Base-by-base conservation (phyloP, 768 basidiomycete genomes). In the Galerina sulciceps region DNA sequence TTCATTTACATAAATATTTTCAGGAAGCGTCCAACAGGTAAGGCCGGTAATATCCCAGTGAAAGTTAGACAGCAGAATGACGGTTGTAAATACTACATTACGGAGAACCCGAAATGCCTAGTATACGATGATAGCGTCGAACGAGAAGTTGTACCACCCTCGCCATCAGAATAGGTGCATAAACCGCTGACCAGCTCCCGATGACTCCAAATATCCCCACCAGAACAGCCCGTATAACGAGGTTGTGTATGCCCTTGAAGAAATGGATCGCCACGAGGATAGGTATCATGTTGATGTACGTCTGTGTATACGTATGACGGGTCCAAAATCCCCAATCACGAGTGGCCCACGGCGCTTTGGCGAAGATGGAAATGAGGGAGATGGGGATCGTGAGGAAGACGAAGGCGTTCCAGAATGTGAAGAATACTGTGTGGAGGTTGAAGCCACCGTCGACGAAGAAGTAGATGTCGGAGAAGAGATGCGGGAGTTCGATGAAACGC, bases 261-360 rank as follows among this genome's bases (percentile, higher is more conserved):
- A 1, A 10, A 31, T 31, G 34, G 15, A 47, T 31, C 2, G 46
- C 46, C 6, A 47, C 11, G 34, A 47, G 46, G 17, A 59, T 41
- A 10, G 52, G 45, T 34, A 59, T 35, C 52, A 54, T 59, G 38
- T 59, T 44, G 38, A 59, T 54, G 45, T 50, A 57, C 5, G 57
- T 58, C 34, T 47, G 55, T 13, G 37, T 17, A 47, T 56, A 56
- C 5, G 55, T 56, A 47, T 56, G 55, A 8, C 42, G n/a, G 3
- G 45, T 48, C 55, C 23, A 47, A 36, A 48, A 36, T 4, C 58
- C 58, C 23, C 17, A 53, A 20, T 54, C 37, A 17, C 47, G 52
- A 10, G 41, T 20, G 8, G 42, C 23, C 13, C 38, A 44, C 9
- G 51, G 20, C 6, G 52, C 35, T 44, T 26, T 10, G 4, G 45